Evolutionary conservation across 139 green algal species (phyloP).

Genomic region (Axilococcus clingmanii): DNA sequence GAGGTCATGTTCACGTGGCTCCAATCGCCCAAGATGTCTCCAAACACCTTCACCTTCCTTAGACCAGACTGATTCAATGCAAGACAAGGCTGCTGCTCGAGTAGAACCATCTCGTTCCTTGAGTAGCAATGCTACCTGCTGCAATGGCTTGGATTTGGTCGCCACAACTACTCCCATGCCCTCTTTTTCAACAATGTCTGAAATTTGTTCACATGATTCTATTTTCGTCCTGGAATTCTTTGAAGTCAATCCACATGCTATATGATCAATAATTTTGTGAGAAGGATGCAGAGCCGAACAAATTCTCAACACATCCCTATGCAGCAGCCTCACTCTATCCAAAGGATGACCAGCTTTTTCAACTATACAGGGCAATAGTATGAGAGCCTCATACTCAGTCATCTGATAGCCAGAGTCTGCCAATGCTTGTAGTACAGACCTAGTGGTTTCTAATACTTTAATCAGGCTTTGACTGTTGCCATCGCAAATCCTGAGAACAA

Average conservation of each 20-base stretch:
- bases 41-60: slow-evolving; percentile 65
- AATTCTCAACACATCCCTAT: slow-evolving; percentile 69
- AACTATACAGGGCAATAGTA: slow-evolving; percentile 82
- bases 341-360: slow-evolving; percentile 89
- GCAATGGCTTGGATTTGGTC: slow-evolving; percentile 29
- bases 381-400: slow-evolving; percentile 72
- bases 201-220: slow-evolving; percentile 77
- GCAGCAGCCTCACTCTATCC: slow-evolving; percentile 39
- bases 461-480: slow-evolving; percentile 65
- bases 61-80: slow-evolving; percentile 66
- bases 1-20: slow-evolving; percentile 60
- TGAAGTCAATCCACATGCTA: slow-evolving; percentile 56
- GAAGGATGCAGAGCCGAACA: slow-evolving; percentile 41
- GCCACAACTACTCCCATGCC: slow-evolving; percentile 32
- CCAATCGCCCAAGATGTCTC: slow-evolving; percentile 61
- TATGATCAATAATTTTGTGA: slow-evolving; percentile 23
- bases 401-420: slow-evolving; percentile 34
- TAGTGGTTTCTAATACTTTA: slow-evolving; percentile 58
- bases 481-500: slow-evolving; percentile 68
- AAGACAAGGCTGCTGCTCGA: slow-evolving; percentile 56
- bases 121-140: slow-evolving; percentile 14
- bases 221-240: slow-evolving; percentile 89
- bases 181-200: slow-evolving; percentile 42
- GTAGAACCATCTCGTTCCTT: slow-evolving; percentile 75
- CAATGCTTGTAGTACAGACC: slow-evolving; percentile 45